Evolutionary conservation across 257 asterid genomes (phyloP).

Genomic region (Rhazya stricta): DNA sequence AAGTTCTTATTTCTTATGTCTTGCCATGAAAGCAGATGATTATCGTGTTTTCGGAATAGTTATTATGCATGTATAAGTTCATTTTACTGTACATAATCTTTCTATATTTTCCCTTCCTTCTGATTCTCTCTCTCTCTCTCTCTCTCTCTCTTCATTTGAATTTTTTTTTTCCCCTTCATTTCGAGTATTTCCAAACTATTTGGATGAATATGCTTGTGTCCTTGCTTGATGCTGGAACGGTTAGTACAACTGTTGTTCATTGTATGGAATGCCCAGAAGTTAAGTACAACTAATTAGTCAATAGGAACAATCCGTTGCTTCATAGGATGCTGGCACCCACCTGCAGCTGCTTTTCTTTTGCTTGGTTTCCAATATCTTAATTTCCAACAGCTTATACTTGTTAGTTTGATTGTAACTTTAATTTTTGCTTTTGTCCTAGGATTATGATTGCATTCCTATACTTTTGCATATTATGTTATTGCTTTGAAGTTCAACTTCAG

Average conservation of each 20-base stretch:
- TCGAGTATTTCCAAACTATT: slow-evolving; percentile 59
- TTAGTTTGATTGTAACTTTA: background rate
- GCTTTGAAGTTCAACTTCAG: background rate
- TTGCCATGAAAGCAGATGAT: background rate
- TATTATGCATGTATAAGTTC: background rate
- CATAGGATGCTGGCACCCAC: slow-evolving; percentile 95
- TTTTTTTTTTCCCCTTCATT: background rate
- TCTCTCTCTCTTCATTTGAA: background rate
- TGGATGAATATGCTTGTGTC: slow-evolving; percentile 98
- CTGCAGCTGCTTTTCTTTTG: slow-evolving; percentile 38
- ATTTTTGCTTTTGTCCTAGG: too few species aligned
- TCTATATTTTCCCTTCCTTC: too few species aligned
- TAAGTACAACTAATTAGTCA: background rate
- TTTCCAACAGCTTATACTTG: background rate
- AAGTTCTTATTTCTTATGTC: background rate
- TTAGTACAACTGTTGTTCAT: background rate
- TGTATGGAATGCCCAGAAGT: background rate
- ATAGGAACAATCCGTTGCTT: too few species aligned
- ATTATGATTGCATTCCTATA: background rate
- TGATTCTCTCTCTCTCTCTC: too few species aligned
- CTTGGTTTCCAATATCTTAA: slow-evolving; percentile 20
- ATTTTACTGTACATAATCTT: too few species aligned
- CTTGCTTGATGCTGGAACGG: slow-evolving; percentile 96
- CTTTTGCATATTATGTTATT: background rate
- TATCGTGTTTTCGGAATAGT: background rate